Evolutionary conservation across 352 stramenopile genomes (phyloP).

Genomic region (Sclerospora graminicola): DNA sequence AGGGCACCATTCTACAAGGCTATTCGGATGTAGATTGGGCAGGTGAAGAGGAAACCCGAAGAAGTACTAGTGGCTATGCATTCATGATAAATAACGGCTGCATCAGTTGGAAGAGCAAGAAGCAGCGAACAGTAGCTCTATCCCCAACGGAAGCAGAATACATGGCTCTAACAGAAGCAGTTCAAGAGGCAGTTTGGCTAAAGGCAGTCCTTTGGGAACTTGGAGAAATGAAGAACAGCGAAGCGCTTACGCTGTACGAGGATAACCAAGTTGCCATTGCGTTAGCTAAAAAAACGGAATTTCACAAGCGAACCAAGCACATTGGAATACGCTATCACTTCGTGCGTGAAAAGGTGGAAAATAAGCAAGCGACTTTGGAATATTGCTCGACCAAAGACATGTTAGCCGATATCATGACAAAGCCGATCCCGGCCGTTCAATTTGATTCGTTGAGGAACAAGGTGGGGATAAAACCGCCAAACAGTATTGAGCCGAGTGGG

Average conservation of each 20-base stretch:
- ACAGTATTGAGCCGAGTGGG: not conserved
- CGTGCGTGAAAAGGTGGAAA: constrained; percentile 1
- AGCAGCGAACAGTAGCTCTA: too few species aligned
- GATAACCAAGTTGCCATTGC: constrained; percentile 10
- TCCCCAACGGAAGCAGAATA: too few species aligned
- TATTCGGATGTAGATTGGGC: not conserved
- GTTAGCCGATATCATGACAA: too few species aligned
- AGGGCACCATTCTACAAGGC: not conserved
- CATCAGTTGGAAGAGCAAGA: not conserved
- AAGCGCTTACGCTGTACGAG: constrained; percentile 1
- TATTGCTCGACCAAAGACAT: not conserved
- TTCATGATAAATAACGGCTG: not conserved
- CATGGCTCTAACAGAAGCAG: too few species aligned
- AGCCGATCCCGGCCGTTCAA: not conserved
- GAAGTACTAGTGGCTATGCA: too few species aligned
- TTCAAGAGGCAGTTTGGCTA: not conserved
- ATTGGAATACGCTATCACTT: constrained; percentile 8
- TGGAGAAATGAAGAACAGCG: not conserved
- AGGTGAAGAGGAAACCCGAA: not conserved
- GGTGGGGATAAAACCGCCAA: not conserved
- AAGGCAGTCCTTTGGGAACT: not conserved
- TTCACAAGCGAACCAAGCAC: constrained; percentile 4
- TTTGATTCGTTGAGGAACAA: not conserved
- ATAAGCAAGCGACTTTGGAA: not conserved
- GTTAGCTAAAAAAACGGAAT: constrained; percentile 4